Evolutionary conservation across 2,329 filamentous ascomycete species (phyloP).

Genomic region (Beauveria rudraprayagi): DNA sequence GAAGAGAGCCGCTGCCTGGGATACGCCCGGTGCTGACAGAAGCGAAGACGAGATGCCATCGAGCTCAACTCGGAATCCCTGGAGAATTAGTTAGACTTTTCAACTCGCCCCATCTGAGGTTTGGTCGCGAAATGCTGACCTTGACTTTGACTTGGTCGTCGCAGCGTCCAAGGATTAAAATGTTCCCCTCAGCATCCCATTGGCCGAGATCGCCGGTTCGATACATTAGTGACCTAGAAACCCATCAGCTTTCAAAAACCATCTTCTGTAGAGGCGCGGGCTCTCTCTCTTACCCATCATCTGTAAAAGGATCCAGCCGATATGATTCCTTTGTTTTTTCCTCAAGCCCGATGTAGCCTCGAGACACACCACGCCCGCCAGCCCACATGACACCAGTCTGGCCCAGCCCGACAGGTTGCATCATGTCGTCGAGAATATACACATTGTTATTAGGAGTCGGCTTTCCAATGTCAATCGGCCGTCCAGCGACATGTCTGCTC

Average conservation of each 20-base stretch:
- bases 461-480: constrained; percentile 42
- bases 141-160: constrained; percentile 58
- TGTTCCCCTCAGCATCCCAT: constrained; percentile 44
- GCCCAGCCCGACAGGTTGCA: constrained; percentile 37
- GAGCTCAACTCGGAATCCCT: constrained; percentile 53
- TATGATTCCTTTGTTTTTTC: constrained; percentile 43
- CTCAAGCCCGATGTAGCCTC: constrained; percentile 47
- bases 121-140: constrained; percentile 20
- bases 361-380: constrained; percentile 45
- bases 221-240: constrained; percentile 41
- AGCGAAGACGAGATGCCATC: constrained; percentile 47
- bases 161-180: constrained; percentile 48
- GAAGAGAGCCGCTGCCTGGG: constrained; percentile 38
- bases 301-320: constrained; percentile 40
- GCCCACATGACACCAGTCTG: constrained; percentile 48
- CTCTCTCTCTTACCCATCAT: constrained; percentile 35
- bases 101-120: no score
- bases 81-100: not conserved
- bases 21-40: constrained; percentile 36
- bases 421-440: constrained; percentile 43
- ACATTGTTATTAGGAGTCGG: constrained; percentile 50
- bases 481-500: constrained; percentile 38
- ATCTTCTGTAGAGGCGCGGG: not conserved
- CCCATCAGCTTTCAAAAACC: not conserved
- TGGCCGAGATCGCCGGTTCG: constrained; percentile 52